Base-by-base conservation (phyloP, 179 eudicot genomes). In the Drosera spatulata region DNA sequence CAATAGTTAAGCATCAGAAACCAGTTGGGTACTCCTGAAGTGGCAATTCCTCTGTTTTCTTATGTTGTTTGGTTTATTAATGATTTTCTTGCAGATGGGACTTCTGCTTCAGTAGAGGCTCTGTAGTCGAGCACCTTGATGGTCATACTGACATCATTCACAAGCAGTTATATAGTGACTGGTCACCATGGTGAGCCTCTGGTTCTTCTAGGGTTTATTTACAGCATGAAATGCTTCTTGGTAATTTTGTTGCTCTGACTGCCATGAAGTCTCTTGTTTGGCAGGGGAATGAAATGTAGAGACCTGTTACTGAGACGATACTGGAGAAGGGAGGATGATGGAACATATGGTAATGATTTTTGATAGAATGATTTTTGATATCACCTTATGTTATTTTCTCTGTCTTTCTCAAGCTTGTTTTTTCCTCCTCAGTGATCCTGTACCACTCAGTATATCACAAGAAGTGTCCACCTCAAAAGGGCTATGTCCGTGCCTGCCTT, bases 301-400 rank as follows among this genome's bases (percentile, higher is more conserved):
- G 81, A 77, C 51, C 75, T 77, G 46, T 50, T 77, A 61, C 45
- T 77, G 56, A 64, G 75, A 46, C 63, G 81, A n/a, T 77, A 77
- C 46, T 77, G 81, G 81, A 77, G 81, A 69, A 73, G 81, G 67
- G 81, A 77, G 50, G 81, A 77, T 54, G 81, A 77, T 70, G 81
- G 81, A 70, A 66, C 81, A 59, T 73, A 77, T 50, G 75, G 81
- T 77, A 64, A 55, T 4, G 52, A 40, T 51, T 42, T 65, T 57
- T 22, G 45, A 10, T 9, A 38, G 10, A 7, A 33, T 15, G 37
- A 39, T 13, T 2, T 51, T 11, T 51, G 55, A 12, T 38, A 12
- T 4, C 56, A 22, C 9, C 1, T 14, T 53, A n/a, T 12, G 33
- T 10, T 53, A 22, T 12, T 11, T 22, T 53, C 3, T 13, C 9